These are phyloP conservation scores for Pythium phragmitis DNA, from an alignment of 352 stramenopile species.

Conservation along the genomic window DNA sequence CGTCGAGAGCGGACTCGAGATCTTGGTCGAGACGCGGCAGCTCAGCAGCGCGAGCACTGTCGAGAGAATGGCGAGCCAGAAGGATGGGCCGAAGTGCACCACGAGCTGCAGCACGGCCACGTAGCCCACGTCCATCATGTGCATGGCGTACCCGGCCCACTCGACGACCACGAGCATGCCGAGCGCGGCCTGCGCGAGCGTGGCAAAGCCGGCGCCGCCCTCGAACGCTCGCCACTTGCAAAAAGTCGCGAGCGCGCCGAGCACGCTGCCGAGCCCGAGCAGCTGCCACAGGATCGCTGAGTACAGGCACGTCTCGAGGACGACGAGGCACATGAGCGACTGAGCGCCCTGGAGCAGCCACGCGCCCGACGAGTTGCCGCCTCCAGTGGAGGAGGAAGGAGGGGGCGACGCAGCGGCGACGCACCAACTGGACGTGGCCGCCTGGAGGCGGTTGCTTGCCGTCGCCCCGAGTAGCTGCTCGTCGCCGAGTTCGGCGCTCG, in stretches of 20 bases:
- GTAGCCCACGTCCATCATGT: constrained; percentile 43
- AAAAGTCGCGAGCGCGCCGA: constrained; percentile 27
- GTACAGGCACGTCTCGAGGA: constrained; percentile 58
- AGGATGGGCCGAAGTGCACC: constrained; percentile 42
- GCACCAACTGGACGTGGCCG: constrained; percentile 50
- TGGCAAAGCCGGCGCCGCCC: constrained; percentile 27
- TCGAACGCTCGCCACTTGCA: constrained; percentile 27
- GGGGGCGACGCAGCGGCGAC: constrained; percentile 7
- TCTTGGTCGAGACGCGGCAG: constrained; percentile 13
- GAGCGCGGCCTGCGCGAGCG: constrained; percentile 37
- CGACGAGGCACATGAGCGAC: constrained; percentile 55
- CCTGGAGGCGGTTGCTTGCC: constrained; percentile 20
- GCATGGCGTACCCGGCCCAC: constrained; percentile 57
- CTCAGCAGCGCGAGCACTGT: constrained; percentile 18
- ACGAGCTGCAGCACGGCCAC: constrained; percentile 39
- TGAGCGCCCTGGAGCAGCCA: constrained; percentile 53
- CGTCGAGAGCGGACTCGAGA: constrained; percentile 12
- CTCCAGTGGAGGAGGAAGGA: too few relatives aligned
- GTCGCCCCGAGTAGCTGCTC: constrained; percentile 6
- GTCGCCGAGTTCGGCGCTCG: constrained; percentile 6
- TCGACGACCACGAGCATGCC: constrained; percentile 37
- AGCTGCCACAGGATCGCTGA: constrained; percentile 43
- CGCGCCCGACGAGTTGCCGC: constrained; percentile 16
- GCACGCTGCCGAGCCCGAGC: constrained; percentile 8
- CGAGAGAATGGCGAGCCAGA: constrained; percentile 33